phyloP scores from a whole-genome alignment of 1,284 basidiomycete species.

The Schizophyllum commune region DNA sequence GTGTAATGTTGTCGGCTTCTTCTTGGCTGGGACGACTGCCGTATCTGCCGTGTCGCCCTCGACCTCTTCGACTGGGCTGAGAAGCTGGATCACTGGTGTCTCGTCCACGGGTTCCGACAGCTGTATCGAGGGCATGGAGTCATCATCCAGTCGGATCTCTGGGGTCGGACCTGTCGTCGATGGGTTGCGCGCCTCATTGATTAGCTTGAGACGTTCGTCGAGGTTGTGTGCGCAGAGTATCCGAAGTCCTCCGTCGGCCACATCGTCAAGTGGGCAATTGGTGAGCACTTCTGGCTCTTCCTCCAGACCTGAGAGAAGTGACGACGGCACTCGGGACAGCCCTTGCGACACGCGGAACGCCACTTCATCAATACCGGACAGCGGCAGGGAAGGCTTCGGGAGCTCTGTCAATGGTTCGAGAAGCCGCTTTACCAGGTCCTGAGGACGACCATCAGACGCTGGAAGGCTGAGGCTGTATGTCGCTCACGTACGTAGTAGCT shows the following conservation, averaged over 20 bases:
- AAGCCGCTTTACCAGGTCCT: constrained; percentile 64
- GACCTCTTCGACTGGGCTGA: constrained; percentile 11
- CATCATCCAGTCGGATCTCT: constrained; percentile 46
- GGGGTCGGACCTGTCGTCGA: constrained; percentile 31
- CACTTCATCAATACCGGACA: constrained; percentile 37
- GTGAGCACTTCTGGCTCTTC: constrained; percentile 39
- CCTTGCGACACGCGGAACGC: constrained; percentile 48
- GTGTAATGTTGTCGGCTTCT: constrained; percentile 39
- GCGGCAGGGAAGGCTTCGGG: constrained; percentile 37
- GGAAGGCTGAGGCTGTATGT: not conserved
- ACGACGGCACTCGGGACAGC: constrained; percentile 46
- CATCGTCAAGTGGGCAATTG: constrained; percentile 48
- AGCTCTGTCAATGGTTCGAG: constrained; percentile 44
- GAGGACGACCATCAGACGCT: constrained; percentile 1
- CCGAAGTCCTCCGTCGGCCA: constrained; percentile 36
- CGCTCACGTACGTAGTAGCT: constrained; percentile 55
- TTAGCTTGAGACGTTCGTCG: constrained; percentile 41
- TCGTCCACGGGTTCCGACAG: not conserved
- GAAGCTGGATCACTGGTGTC: constrained; percentile 23
- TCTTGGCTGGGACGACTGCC: constrained; percentile 12
- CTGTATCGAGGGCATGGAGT: constrained; percentile 7
- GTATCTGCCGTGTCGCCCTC: constrained; percentile 10
- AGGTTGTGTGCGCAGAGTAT: constrained; percentile 45
- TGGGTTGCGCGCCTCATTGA: constrained; percentile 26
- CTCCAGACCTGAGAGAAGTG: constrained; percentile 43